phyloP scores from a whole-genome alignment of 2,329 filamentous ascomycete genomes.

The Zymoseptoria crescenta region DNA sequence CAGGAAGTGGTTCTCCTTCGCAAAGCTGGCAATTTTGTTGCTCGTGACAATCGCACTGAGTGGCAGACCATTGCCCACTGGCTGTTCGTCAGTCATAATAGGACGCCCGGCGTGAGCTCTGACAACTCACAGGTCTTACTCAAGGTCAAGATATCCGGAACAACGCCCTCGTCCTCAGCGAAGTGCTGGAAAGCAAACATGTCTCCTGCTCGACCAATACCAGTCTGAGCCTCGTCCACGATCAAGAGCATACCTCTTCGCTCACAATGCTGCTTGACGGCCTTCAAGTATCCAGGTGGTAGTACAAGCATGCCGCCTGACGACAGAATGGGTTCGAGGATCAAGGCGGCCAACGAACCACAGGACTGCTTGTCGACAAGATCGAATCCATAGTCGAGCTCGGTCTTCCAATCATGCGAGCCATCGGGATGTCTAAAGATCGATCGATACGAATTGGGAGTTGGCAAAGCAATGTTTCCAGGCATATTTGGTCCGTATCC shows the following conservation, averaged over 20 bases:
- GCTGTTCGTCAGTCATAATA: conserved; percentile 43
- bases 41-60: conserved; percentile 24
- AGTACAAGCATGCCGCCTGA: conserved; percentile 54
- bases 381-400: conserved; percentile 55
- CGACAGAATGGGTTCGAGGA: conserved; percentile 54
- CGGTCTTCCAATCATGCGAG: conserved; percentile 57
- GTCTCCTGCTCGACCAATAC: conserved; percentile 46
- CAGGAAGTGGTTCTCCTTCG: conserved; percentile 20
- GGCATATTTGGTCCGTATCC: conserved; percentile 44
- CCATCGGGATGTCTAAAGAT: conserved; percentile 53
- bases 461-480: conserved; percentile 51
- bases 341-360: conserved; percentile 44
- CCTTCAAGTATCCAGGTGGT: conserved; percentile 51
- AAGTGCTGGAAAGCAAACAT: conserved; percentile 52
- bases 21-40: conserved; percentile 15
- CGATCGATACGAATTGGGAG: conserved; percentile 55
- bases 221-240: conserved; percentile 54
- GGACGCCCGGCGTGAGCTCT: conserved; percentile 49
- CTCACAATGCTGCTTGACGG: conserved; percentile 47
- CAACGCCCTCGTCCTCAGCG: conserved; percentile 32
- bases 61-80: conserved; percentile 25
- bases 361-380: conserved; percentile 53
- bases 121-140: conserved; percentile 19
- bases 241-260: conserved; percentile 51
- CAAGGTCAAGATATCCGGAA: conserved; percentile 42